phyloP scores from a whole-genome alignment of 2,329 filamentous ascomycete genomes.

The Chaetomium olivaceum region DNA sequence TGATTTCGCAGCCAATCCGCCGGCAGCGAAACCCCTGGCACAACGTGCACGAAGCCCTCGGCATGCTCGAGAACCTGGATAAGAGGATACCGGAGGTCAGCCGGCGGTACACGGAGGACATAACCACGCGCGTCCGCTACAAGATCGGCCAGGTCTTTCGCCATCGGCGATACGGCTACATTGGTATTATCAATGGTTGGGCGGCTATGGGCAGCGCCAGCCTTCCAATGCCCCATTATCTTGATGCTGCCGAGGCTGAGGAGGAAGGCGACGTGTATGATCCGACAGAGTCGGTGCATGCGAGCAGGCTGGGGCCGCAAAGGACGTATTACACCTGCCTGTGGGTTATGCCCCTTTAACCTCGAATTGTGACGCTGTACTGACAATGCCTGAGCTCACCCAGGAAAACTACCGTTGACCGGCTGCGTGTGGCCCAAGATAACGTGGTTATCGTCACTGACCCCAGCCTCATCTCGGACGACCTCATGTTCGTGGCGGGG shows the following conservation, averaged over 20 bases:
- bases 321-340: slow-evolving; percentile 84
- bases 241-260: slow-evolving; percentile 41
- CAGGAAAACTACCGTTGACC: slow-evolving; percentile 61
- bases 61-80: slow-evolving; percentile 49
- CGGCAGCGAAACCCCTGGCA: slow-evolving; percentile 39
- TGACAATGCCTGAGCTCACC: slow-evolving; percentile 33
- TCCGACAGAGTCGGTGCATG: slow-evolving; percentile 19
- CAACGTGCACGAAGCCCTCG: slow-evolving; percentile 42
- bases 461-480: slow-evolving; percentile 49
- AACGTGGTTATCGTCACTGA: slow-evolving; percentile 69
- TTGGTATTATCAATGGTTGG: slow-evolving; percentile 89
- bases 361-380: slow-evolving; percentile 5
- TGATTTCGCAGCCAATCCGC: slow-evolving; percentile 33
- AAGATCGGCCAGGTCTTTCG: slow-evolving; percentile 80
- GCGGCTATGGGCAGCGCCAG: slow-evolving; percentile 45
- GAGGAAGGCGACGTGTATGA: slow-evolving; percentile 51
- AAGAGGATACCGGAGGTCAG: slow-evolving; percentile 41
- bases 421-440: slow-evolving; percentile 74
- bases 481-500: slow-evolving; percentile 71
- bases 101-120: slow-evolving; percentile 41
- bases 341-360: slow-evolving; percentile 56
- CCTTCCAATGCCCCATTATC: slow-evolving; percentile 34
- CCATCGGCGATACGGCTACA: slow-evolving; percentile 77
- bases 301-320: slow-evolving; percentile 60
- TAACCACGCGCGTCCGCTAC: slow-evolving; percentile 54